Conservation (phyloP, 805 yeast genomes). For the Candida cerambycidarum region DNA sequence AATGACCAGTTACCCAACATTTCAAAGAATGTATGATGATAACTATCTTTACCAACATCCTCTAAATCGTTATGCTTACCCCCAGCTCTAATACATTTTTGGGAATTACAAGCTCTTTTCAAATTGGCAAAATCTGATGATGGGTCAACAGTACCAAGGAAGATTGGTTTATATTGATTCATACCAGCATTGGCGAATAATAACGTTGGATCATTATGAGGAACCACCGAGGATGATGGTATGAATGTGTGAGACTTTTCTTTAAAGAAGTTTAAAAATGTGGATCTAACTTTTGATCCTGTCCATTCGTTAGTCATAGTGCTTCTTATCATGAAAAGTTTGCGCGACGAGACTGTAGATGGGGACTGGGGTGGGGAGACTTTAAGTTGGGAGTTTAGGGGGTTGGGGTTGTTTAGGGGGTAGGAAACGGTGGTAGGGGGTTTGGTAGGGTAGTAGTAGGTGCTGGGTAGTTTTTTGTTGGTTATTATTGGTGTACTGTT, state of each 20-base stretch:
- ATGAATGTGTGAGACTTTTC: constrained; percentile 72
- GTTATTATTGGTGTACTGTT: too few species aligned
- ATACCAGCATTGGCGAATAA: constrained; percentile 98
- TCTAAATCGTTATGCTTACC: constrained; percentile 98
- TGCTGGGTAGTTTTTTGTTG: too few species aligned
- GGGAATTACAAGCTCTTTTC: constrained; percentile 92
- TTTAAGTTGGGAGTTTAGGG: background rate
- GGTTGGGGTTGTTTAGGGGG: background rate
- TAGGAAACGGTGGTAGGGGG: too few species aligned
- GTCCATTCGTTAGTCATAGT: constrained; percentile 35
- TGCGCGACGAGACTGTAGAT: constrained; percentile 3
- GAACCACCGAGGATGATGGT: constrained; percentile 92
- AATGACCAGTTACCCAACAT: constrained; percentile 99
- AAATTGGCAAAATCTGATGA: constrained; percentile 79
- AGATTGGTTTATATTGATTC: constrained; percentile 98
- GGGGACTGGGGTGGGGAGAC: background rate
- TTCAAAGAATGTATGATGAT: constrained; percentile 98
- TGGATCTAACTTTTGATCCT: constrained; percentile 65
- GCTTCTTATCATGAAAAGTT: constrained; percentile 9
- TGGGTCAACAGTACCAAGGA: constrained; percentile 96
- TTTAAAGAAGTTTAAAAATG: constrained; percentile 80
- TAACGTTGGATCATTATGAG: constrained; percentile 96
- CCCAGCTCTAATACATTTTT: constrained; percentile 98
- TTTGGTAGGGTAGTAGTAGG: too few species aligned
- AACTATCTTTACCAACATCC: constrained; percentile 97